Evolutionary conservation across 2,329 filamentous ascomycete species (phyloP), one percentile per base, ranked within the genome.

Genomic region (Penicillium nordicum): DNA sequence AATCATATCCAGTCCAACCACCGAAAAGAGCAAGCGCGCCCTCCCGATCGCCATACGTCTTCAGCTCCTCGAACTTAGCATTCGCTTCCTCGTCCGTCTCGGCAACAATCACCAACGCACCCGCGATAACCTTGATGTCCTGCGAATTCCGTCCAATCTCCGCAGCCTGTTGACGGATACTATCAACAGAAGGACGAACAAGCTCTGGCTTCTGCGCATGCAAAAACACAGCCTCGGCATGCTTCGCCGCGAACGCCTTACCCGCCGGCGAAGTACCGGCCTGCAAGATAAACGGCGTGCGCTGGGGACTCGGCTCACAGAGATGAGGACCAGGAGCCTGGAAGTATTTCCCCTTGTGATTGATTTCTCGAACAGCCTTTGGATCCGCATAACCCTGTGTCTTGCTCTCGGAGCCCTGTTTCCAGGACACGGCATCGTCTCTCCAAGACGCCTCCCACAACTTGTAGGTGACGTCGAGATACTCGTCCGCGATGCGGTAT

Each of bases 371-470:
- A 9, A 77, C 74, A 5, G 60, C 67, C 3, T 64, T 57, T 0
- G 74, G 71, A 34, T 74, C 66, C 1, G 69, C 72, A 34, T 76
- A 76, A 0, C 65, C 41, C 27, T 55, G 37, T 1, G 54, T 67
- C 21, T 53, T 43, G 37, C 18, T 18, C 64, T 57, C 42, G 44
- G 53, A 10, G 50, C 59, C 61, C 4, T 63, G 55, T 4, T 57
- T 58, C 53, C 69, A 65, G 6, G 51, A 65, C 5, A 77, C 71
- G 0, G 75, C 74, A 7, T 70, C 73, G 40, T 77, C 74, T 23
- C 76, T 69, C 80, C 80, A 84, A 6, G 76, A 80, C 0, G 76
- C 78, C 65, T 83, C 80, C 79, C 79, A 83, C 0, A 83, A 71
- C 61, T 80, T 79, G 53, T 78, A 77, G 1, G 70, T 65, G 8